Base-by-base conservation (phyloP, 306 rosid genomes). In the Rosa lucieae region DNA sequence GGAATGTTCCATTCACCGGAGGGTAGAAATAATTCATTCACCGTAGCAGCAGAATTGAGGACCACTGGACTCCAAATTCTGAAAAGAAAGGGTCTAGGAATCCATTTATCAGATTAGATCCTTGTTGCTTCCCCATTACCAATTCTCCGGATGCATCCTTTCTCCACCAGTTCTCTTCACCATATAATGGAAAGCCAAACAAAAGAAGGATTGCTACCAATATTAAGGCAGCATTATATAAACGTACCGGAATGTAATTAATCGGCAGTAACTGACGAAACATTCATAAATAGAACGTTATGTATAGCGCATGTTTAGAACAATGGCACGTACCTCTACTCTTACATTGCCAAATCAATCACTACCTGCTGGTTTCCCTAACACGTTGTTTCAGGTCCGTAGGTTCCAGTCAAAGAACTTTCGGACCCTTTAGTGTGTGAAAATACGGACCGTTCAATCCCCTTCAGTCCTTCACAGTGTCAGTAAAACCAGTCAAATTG, bases 331-430 rank as follows among this genome's bases (percentile, higher is more conserved):
- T 56, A 78, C 51, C 47, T 59, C 39, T 40, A 37, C 56, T 15
- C 18, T 70, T 51, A 43, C 20, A 37, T 40, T 72, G 67, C 74
- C 83, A 72, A 80, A 80, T 79, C 82, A 79, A 59, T 61, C 61
- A 8, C 51, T 58, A 1, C 63, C 37, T 37, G 37, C 63, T 59
- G 51, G 48, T 51, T 66, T 58, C 40, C 47, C 40, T 20, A 8
- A 59, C 82, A 78, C 82, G 72, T 71, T 26, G 58, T 75, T 46
- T 29, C 78, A 21, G 23, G 23, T 12, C 43, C 62, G 10, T 13
- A 26, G 20, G 26, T 23, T 23, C 26, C 26, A 23, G 26, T 23
- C 26, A 23, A 23, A 23, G 26, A 23, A 65, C 65, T 62, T 26
- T 14, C n/a, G 73, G 26, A 20, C 43, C 32, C 17, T 20, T 23